Evolutionary conservation across 108 stramenopile genomes (phyloP).

Genomic region (Pseudonitzschia multiseries): DNA sequence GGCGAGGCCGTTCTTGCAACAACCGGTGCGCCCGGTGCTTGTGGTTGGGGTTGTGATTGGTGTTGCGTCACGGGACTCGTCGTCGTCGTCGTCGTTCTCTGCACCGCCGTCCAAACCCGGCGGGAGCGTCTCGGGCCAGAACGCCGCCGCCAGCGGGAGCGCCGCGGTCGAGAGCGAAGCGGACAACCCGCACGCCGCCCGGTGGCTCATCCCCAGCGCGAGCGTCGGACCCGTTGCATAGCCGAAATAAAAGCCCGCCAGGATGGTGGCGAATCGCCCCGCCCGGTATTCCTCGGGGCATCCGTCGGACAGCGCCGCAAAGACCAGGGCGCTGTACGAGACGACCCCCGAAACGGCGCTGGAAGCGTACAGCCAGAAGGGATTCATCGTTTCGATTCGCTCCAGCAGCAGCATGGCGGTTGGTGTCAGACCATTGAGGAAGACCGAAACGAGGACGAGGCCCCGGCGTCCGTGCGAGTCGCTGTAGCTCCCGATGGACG

Average conservation of each 20-base stretch:
- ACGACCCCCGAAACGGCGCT: constrained; percentile 54
- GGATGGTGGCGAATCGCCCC: constrained; percentile 64
- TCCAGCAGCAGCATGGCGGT: constrained; percentile 56
- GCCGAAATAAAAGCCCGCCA: constrained; percentile 65
- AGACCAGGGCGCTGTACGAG: constrained; percentile 53
- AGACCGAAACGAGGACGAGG: constrained; percentile 49
- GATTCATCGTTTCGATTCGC: constrained; percentile 43
- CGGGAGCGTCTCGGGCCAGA: constrained; percentile 78
- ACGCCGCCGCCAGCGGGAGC: too few relatives aligned
- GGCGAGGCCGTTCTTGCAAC: too few relatives aligned
- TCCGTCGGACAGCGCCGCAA: constrained; percentile 68
- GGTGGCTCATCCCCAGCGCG: constrained; percentile 55
- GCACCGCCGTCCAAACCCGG: neutral
- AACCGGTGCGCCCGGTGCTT: neutral
- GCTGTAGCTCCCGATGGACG: constrained; percentile 65
- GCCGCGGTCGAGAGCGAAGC: constrained; percentile 38
- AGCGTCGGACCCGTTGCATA: constrained; percentile 64
- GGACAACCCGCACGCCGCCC: constrained; percentile 20
- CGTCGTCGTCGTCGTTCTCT: neutral
- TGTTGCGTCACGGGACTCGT: neutral
- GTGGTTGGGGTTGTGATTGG: neutral
- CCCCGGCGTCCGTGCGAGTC: constrained; percentile 62
- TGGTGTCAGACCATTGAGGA: constrained; percentile 49
- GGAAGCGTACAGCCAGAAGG: constrained; percentile 59
- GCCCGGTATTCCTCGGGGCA: constrained; percentile 62